Conservation (phyloP, 2,329 filamentous ascomycete genomes). For the Ophiostoma australiae region DNA sequence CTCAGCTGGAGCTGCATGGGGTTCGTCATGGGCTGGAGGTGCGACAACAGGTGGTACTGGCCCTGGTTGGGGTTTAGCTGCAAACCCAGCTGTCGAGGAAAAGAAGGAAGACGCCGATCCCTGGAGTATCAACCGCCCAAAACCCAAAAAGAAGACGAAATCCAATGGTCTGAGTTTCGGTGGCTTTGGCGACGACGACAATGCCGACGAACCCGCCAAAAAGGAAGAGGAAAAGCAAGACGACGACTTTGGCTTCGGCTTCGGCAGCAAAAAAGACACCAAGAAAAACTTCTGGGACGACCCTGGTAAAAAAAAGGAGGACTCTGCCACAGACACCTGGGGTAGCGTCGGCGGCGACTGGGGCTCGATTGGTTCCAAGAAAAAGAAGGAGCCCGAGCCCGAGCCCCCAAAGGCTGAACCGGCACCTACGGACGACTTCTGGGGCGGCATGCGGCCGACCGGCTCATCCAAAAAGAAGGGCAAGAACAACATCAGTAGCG, state of each 20-base stretch:
- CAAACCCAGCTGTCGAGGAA: conserved; percentile 31
- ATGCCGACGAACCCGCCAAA: conserved; percentile 31
- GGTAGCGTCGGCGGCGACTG: conserved; percentile 33
- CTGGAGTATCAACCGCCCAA: conserved; percentile 45
- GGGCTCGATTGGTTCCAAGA: conserved; percentile 39
- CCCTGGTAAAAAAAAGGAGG: conserved; percentile 39
- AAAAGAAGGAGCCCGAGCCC: conserved; percentile 40
- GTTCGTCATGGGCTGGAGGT: conserved; percentile 46
- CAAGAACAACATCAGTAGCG: conserved; percentile 32
- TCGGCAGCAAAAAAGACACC: conserved; percentile 39
- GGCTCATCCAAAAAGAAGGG: conserved; percentile 38
- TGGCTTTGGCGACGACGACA: conserved; percentile 42
- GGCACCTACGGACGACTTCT: conserved; percentile 27
- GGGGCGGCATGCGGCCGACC: conserved; percentile 26
- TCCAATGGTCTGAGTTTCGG: conserved; percentile 40
- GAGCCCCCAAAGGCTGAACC: conserved; percentile 31
- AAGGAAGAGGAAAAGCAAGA: conserved; percentile 33
- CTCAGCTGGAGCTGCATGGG: conserved; percentile 41
- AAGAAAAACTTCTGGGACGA: conserved; percentile 13
- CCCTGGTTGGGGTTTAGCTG: conserved; percentile 35
- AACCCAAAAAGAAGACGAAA: conserved; percentile 50
- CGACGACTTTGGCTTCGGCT: conserved; percentile 33
- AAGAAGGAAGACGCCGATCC: conserved; percentile 45
- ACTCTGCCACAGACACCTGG: conserved; percentile 32
- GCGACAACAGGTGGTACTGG: conserved; percentile 46